Evolutionary conservation across 495 filamentous ascomycete genomes (phyloP), one percentile per base, ranked within the genome.

Genomic region (Cercophora newfieldiana): DNA sequence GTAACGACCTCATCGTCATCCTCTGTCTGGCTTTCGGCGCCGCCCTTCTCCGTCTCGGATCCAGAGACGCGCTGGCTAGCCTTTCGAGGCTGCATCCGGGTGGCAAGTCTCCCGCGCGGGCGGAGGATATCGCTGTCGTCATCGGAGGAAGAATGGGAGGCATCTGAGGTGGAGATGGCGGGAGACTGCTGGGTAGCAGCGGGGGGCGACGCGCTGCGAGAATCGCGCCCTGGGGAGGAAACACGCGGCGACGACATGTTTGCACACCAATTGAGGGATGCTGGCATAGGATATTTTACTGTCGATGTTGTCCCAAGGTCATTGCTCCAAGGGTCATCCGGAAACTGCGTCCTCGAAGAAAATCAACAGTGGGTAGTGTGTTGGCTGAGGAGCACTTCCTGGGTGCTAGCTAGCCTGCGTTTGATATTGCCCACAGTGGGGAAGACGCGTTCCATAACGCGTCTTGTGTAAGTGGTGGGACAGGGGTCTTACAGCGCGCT

Each of bases 101-200:
- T 82, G 61, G 91, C 91, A 68, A 95, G 81, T 26, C 88, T 85
- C 3, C 91, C 91, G 58, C 85, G 84, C 3, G 91, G 91, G 24
- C 83, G 81, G 22, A 88, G 66, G 63, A 87, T 81, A 24, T 72
- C 70, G 12, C 37, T 14, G 10, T 74, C 76, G 18, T 75, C 74
- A 1, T 79, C 79, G 25, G 75, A 72, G 6, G 67, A 74, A 44
- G 37, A 44, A 44, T 6, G 37, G 37, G 37, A 44, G 18, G 37
- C 37, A 58, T 70, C 16, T 57, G 8, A 29, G 57, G 61, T 61
- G 57, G 2, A 58, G 26, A 16, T n/a, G 49, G 12, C 28, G 54
- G 37, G 57, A 28, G 4, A 60, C 12, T 47, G 64, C 21, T 65
- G 71, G 49, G 69, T 62, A 14, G 51, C 33, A 22, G 63, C 31